Base-by-base conservation (phyloP, 176 grass and related monocot species). In the Cenchrus americanus region DNA sequence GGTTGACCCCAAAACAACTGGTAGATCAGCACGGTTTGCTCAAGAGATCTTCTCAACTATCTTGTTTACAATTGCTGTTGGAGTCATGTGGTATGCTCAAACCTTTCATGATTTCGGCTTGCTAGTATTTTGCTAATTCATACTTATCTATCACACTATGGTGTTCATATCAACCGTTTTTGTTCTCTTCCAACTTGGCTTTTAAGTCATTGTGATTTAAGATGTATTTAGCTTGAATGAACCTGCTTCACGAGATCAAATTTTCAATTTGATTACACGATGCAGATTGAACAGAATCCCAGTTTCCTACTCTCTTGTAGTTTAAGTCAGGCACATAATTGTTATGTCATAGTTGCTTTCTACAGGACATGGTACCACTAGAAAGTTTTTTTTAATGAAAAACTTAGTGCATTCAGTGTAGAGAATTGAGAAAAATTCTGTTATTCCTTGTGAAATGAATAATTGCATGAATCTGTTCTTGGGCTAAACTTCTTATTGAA, bases 1-100 rank as follows among this genome's bases (percentile, higher is more conserved):
- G 96, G 96, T 99, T 90, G 91, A 96, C 59, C 96, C 96, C 66
- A 99, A 99, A 87, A 86, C 85, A 85, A 88, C 93, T 58, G 88
- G 93, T 60, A 99, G 80, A 83, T 99, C 96, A 80, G 79, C 92
- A 65, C 82, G 93, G 17, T 89, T 96, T 89, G 91, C 89, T 84
- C 93, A 94, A 82, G 93, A 99, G 78, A 76, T 99, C 41, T 71
- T 98, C 77, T 94, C 93, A 18, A 90, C 96, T 50, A 80, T 99
- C 83, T 76, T 99, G 86, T 99, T 95, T 61, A 90, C 89, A 63
- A 43, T 94, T 88, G 88, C 82, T 75, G 70, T 96, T 68, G 91
- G 89, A 19, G 59, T 90, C 24, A 94, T 96, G 93, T 96, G 93
- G 96, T 99, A 90, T 84, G 96, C 51, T 82, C 62, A 71, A 71